Evolutionary conservation across 108 stramenopile species (phyloP).

Genomic region (Cyclostephanos invisitatus): DNA sequence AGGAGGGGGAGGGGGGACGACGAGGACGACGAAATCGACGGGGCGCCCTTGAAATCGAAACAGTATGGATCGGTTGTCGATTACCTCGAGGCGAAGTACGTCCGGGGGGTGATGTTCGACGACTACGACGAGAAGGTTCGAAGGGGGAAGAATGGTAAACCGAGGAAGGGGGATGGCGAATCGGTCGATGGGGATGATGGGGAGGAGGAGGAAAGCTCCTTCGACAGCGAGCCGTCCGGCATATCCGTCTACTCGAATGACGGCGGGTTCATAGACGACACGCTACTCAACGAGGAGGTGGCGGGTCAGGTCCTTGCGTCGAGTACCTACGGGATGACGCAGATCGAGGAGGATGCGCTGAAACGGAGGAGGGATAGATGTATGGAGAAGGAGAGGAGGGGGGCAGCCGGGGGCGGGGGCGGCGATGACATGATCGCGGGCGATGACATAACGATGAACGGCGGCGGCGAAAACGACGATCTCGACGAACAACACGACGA

Average conservation of each 20-base stretch:
- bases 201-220: constrained; percentile 54
- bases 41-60: constrained; percentile 40
- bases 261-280: constrained; percentile 78
- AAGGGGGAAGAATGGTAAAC: constrained; percentile 29
- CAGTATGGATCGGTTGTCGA: constrained; percentile 75
- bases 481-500: background rate
- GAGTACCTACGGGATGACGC: constrained; percentile 64
- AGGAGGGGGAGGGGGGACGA: constrained; percentile 14
- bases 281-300: constrained; percentile 69
- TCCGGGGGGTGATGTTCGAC: constrained; percentile 73
- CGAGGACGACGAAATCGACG: constrained; percentile 29
- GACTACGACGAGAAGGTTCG: constrained; percentile 54
- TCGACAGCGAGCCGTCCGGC: constrained; percentile 64
- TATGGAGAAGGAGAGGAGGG: constrained; percentile 2
- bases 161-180: background rate
- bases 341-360: constrained; percentile 69
- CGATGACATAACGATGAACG: background rate
- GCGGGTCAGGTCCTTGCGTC: constrained; percentile 80
- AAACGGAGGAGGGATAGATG: constrained; percentile 19
- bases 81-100: constrained; percentile 90
- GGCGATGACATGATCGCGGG: background rate
- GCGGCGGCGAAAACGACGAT: constrained; percentile 3
- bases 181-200: constrained; percentile 28
- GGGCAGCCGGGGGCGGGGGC: background rate
- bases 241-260: constrained; percentile 66